phyloP scores from a whole-genome alignment of 164 flowering plant genomes.

The Macadamia tetraphylla region DNA sequence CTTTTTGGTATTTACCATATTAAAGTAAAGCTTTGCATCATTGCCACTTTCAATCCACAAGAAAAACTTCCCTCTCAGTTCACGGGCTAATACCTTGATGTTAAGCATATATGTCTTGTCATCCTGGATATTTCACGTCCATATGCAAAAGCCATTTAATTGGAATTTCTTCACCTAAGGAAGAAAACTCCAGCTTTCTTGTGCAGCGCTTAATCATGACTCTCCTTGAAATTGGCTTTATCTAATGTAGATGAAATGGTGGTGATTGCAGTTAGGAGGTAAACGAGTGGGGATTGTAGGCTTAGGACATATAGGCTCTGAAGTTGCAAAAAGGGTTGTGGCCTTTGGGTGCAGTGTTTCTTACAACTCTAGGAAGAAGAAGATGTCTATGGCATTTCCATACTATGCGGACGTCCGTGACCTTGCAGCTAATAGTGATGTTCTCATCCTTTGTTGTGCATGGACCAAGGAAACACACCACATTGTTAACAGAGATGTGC shows the following conservation, averaged over 20 bases:
- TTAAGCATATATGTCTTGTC: no score
- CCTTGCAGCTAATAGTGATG: conserved; percentile 39
- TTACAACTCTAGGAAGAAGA: conserved; percentile 35
- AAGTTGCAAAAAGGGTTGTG: conserved; percentile 34
- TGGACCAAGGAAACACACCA: conserved; percentile 34
- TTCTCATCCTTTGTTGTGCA: conserved; percentile 35
- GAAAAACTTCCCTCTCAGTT: no score
- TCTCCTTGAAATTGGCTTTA: not conserved
- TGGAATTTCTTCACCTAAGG: no score
- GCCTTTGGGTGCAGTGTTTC: conserved; percentile 41
- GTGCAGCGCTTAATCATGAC: no score
- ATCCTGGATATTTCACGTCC: no score
- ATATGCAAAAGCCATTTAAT: no score
- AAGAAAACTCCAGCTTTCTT: no score
- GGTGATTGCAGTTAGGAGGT: conserved; percentile 31
- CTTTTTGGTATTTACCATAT: no score
- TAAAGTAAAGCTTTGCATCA: no score
- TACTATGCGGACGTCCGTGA: conserved; percentile 26
- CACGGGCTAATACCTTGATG: no score
- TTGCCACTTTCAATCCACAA: no score
- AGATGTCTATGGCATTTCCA: conserved; percentile 24
- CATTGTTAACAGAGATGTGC: conserved; percentile 38
- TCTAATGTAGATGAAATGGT: not conserved
- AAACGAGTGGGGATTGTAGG: conserved; percentile 49
- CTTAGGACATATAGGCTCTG: conserved; percentile 40